Conservation (phyloP, 768 basidiomycete genomes). For the Amanita fuliginea region DNA sequence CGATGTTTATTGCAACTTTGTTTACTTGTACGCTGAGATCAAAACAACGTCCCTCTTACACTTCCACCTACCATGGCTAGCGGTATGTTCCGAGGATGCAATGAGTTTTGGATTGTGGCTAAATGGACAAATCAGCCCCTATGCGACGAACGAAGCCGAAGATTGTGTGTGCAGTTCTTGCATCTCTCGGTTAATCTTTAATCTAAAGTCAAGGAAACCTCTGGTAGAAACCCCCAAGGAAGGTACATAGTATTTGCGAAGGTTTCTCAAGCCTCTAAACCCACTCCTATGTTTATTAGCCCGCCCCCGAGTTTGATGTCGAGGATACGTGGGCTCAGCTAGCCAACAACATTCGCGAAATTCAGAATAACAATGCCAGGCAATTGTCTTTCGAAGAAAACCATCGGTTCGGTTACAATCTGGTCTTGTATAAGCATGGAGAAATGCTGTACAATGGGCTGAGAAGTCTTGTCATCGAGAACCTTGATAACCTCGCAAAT, state of each 20-base stretch:
- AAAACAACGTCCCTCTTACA: neutral
- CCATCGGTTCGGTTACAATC: constrained; percentile 88
- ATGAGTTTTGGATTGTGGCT: neutral
- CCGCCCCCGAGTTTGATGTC: constrained; percentile 62
- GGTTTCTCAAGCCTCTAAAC: neutral
- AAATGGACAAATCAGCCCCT: neutral
- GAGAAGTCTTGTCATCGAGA: constrained; percentile 63
- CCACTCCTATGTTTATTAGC: constrained; percentile 28
- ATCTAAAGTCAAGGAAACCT: constrained; percentile 1
- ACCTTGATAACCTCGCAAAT: constrained; percentile 71
- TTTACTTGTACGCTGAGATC: constrained; percentile 1
- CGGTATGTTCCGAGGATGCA: constrained; percentile 6
- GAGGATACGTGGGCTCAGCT: constrained; percentile 80
- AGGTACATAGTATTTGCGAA: constrained; percentile 17
- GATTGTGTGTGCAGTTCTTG: constrained; percentile 7
- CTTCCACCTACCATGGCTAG: constrained; percentile 9
- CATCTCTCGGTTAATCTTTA: constrained; percentile 2
- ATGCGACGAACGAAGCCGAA: constrained; percentile 3
- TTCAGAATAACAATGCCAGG: constrained; percentile 87
- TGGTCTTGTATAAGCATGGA: constrained; percentile 82
- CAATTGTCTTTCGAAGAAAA: constrained; percentile 74
- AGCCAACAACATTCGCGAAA: constrained; percentile 81
- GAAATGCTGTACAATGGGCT: constrained; percentile 83
- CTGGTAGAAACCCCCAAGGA: constrained; percentile 34
- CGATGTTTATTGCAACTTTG: neutral